These are phyloP conservation scores for Exophiala sideris DNA, from an alignment of 2,329 filamentous ascomycete species.

Conservation along the genomic window DNA sequence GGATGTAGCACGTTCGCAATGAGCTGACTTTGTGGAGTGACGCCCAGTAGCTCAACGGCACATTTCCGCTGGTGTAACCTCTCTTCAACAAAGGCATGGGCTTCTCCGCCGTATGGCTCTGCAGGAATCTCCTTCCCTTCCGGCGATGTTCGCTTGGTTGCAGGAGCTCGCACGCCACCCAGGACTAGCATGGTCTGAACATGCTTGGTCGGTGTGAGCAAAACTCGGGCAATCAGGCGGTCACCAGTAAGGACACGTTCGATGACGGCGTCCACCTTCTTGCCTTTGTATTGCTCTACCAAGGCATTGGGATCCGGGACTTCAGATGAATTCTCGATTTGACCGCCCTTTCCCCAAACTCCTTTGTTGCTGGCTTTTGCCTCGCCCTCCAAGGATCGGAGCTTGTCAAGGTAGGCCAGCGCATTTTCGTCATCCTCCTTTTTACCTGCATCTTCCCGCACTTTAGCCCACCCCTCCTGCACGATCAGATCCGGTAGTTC, in stretches of 20 bases:
- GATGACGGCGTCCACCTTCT: slow-evolving; percentile 78
- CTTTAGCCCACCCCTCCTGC: slow-evolving; percentile 85
- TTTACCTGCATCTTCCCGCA: slow-evolving; percentile 88
- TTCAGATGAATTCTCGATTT: slow-evolving; percentile 78
- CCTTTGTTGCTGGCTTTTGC: slow-evolving; percentile 78
- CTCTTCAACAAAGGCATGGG: slow-evolving; percentile 80
- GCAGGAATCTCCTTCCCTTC: slow-evolving; percentile 78
- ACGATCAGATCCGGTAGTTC: slow-evolving; percentile 78
- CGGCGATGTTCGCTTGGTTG: slow-evolving; percentile 79
- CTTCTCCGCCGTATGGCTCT: slow-evolving; percentile 86
- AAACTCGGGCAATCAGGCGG: slow-evolving; percentile 76
- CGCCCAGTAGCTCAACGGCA: slow-evolving; percentile 76
- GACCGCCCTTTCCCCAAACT: slow-evolving; percentile 65
- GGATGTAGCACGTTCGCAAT: slow-evolving; percentile 85
- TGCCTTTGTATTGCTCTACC: slow-evolving; percentile 77
- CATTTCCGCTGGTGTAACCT: slow-evolving; percentile 83
- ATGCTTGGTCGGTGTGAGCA: slow-evolving; percentile 79
- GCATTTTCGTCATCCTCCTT: slow-evolving; percentile 83
- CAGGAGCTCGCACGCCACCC: slow-evolving; percentile 82
- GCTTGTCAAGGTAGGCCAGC: slow-evolving; percentile 66
- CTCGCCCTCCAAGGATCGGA: slow-evolving; percentile 72
- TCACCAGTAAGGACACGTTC: slow-evolving; percentile 91
- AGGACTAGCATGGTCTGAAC: slow-evolving; percentile 83
- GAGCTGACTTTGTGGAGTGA: slow-evolving; percentile 87
- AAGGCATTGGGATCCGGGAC: slow-evolving; percentile 71